These are phyloP conservation scores for Talaromyces sp. DNA, from an alignment of 2,329 filamentous ascomycete species.

Conservation along the genomic window DNA sequence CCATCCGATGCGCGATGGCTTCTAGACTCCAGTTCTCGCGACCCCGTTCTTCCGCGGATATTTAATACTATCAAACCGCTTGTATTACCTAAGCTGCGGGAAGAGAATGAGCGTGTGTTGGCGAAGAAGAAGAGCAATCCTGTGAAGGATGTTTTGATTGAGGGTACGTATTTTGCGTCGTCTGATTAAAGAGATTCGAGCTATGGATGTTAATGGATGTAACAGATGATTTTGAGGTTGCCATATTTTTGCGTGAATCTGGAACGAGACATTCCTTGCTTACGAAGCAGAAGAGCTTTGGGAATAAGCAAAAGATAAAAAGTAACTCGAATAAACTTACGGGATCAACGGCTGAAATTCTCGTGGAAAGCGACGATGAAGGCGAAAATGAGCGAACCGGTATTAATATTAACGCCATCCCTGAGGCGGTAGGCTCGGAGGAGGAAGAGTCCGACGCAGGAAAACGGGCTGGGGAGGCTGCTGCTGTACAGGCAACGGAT, in stretches of 20 bases:
- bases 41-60: conserved; percentile 66
- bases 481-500: conserved; percentile 17
- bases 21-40: conserved; percentile 75
- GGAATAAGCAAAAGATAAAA: conserved; percentile 54
- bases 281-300: conserved; percentile 77
- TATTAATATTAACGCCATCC: conserved; percentile 54
- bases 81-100: conserved; percentile 84
- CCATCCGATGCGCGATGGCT: conserved; percentile 78
- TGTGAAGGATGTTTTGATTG: conserved; percentile 81
- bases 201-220: background rate
- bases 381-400: conserved; percentile 24
- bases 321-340: conserved; percentile 64
- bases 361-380: conserved; percentile 63
- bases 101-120: conserved; percentile 66
- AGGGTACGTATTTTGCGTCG: conserved; percentile 54
- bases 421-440: conserved; percentile 39
- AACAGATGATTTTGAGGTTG: conserved; percentile 89
- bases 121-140: conserved; percentile 71
- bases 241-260: conserved; percentile 86
- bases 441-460: conserved; percentile 28
- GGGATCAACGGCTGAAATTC: conserved; percentile 52
- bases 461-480: conserved; percentile 7
- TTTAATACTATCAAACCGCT: conserved; percentile 81
- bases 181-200: too few species aligned
- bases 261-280: conserved; percentile 81